Percentiles rank a stretch among this genome's conserved stretches.
Evolutionary conservation across 345 rosid genomes (phyloP).

Genomic region (Conringia planisiliqua): DNA sequence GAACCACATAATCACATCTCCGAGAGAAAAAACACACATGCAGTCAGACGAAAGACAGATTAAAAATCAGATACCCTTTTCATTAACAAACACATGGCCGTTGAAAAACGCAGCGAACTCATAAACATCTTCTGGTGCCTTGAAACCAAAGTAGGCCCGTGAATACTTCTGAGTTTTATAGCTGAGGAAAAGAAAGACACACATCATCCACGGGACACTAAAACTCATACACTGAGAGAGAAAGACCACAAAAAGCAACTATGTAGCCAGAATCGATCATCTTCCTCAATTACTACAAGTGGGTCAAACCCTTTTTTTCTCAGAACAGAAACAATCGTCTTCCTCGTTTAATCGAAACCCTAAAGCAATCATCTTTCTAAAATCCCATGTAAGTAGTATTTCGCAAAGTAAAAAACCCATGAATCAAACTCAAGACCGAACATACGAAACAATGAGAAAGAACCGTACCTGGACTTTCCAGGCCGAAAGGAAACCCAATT

Average conservation of each 20-base stretch:
- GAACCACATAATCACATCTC: conserved; percentile 18
- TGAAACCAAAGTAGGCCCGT: conserved; percentile 60
- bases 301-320: not conserved
- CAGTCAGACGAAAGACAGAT: not conserved
- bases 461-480: conserved; percentile 49
- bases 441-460: not conserved
- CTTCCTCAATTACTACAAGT: not conserved
- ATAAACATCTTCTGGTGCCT: conserved; percentile 55
- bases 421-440: conserved; percentile 1
- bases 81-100: conserved; percentile 71
- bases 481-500: conserved; percentile 54
- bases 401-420: not conserved
- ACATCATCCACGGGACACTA: not conserved
- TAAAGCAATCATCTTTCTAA: conserved; percentile 13
- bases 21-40: not conserved
- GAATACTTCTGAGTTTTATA: conserved; percentile 52
- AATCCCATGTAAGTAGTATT: not conserved
- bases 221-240: not conserved
- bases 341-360: conserved; percentile 1
- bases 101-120: conserved; percentile 68
- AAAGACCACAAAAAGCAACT: not conserved
- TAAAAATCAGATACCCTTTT: conserved; percentile 49
- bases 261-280: not conserved
- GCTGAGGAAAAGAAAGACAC: conserved; percentile 35
- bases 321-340: not conserved